Evolutionary conservation across 345 rosid species (phyloP), one percentile per base, ranked within the genome.

Genomic region (Salix exigua): DNA sequence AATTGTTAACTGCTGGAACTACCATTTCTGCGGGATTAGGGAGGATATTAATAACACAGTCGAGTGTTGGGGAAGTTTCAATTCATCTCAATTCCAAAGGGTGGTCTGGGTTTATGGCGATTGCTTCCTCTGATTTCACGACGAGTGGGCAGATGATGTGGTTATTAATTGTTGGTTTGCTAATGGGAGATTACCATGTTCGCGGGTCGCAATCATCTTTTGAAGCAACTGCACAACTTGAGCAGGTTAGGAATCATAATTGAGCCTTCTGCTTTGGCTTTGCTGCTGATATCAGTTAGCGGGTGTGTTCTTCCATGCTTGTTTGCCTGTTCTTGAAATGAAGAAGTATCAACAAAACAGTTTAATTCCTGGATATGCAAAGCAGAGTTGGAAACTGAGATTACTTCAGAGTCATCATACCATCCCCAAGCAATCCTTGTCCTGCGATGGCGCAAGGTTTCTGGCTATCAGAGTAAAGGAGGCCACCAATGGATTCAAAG

Each of bases 401-500:
- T 65, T 28, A 77, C 71, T 51, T 82, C 81, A 48, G 79, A 79
- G 71, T 78, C 81, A n/a, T n/a, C n/a, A 13, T 50, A 78, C 38
- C 86, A 86, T 76, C 80, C 80, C 68, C 89, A 77, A 38, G 78
- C 90, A 0, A 78, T 79, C 78, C 88, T 3, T 89, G 89, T 35
- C 83, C 91, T 2, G 99, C 91, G 13, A 74, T 78, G 51, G 96
- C 97, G 74, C 99, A 90, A 79, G 87, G 90, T 62, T 95, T 91
- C 77, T 81, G 97, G 63, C 91, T 95, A 35, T 86, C 92, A 6
- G 97, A 95, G 85, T 95, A 7, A 95, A 91, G 85, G 99, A 95
- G 60, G 97, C 93, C 8, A 93, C 99, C 5, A 91, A 93, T 70
- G 97, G 97, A 16, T 95, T 95, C 85, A 95, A 91, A 80, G 97